Base-by-base conservation (phyloP, 306 rosid genomes). In the Neltuma alba region DNA sequence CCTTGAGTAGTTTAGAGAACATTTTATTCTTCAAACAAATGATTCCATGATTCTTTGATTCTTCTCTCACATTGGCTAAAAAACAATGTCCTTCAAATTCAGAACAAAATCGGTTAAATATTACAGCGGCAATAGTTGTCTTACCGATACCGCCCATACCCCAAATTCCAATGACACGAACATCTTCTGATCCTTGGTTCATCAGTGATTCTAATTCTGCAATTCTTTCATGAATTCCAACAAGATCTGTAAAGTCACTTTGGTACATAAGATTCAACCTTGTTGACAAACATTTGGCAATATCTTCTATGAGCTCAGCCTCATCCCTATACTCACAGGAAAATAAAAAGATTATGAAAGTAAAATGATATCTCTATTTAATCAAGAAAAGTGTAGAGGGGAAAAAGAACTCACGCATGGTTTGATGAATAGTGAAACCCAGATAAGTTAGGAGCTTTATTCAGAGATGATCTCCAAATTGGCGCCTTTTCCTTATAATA, bases 81-180 rank as follows among this genome's bases (percentile, higher is more conserved):
- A 83, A 83, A 71, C 78, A 79, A 12, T 54, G 48, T 31, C 81
- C 81, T 57, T 79, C 86, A 23, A 64, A 81, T 18, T 76, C 78
- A 40, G 23, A 63, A 31, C 74, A 71, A 41, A 61, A 58, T 31
- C 44, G 57, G 44, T 81, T 75, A 57, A 54, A 81, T n/a, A 75
- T 33, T 30, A 75, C 71, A 21, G 70, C 54, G 10, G 42, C 58
- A 7, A 75, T 57, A 1, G 78, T 74, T 27, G 79, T 71, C 62
- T 71, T 75, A 40, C 79, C 79, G 0, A 58, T 30, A 16, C 79
- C 70, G n/a, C 82, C 80, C 84, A 81, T 75, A 5, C 85, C 85
- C 81, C 81, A 82, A 63, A 82, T 82, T 18, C 85, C 85, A 48
- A 82, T 52, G 7, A 41, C 38, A 31, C 44, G 76, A 67, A 81